These are phyloP conservation scores for Usnea hakonensis DNA, from an alignment of 495 filamentous ascomycete genomes.

Conservation along the genomic window DNA sequence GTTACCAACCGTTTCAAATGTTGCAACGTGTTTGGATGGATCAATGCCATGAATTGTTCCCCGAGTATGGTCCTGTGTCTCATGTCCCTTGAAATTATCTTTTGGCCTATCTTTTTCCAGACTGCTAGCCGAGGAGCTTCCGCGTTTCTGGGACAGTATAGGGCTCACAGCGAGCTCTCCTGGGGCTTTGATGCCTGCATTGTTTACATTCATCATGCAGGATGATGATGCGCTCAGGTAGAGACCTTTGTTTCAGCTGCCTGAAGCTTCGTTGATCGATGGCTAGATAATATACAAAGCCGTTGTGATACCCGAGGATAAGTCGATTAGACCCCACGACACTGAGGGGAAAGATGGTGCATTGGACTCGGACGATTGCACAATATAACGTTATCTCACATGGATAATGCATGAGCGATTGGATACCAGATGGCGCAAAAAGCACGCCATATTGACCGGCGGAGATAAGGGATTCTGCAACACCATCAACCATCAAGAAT, in stretches of 20 bases:
- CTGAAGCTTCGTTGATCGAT: not conserved
- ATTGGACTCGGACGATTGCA: not conserved
- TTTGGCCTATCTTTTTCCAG: not conserved
- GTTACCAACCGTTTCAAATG: conserved; percentile 14
- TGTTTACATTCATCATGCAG: not conserved
- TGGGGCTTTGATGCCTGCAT: not conserved
- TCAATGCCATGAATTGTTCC: not conserved
- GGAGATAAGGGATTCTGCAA: not conserved
- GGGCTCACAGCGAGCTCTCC: not conserved
- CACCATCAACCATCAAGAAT: not conserved
- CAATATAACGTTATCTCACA: not conserved
- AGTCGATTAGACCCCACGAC: not conserved
- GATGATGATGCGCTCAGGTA: not conserved
- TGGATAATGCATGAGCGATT: not conserved
- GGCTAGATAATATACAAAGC: not conserved
- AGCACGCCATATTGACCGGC: not conserved
- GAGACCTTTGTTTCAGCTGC: not conserved
- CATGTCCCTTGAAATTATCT: not conserved
- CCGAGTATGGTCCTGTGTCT: not conserved
- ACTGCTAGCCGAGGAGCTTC: not conserved
- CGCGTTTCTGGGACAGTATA: not conserved
- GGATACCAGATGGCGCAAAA: not conserved
- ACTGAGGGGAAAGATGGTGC: not conserved
- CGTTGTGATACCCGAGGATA: not conserved
- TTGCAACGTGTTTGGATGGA: not conserved